These are phyloP conservation scores for Pascua sp. DNA, from an alignment of 1,284 basidiomycete species.

Conservation along the genomic window DNA sequence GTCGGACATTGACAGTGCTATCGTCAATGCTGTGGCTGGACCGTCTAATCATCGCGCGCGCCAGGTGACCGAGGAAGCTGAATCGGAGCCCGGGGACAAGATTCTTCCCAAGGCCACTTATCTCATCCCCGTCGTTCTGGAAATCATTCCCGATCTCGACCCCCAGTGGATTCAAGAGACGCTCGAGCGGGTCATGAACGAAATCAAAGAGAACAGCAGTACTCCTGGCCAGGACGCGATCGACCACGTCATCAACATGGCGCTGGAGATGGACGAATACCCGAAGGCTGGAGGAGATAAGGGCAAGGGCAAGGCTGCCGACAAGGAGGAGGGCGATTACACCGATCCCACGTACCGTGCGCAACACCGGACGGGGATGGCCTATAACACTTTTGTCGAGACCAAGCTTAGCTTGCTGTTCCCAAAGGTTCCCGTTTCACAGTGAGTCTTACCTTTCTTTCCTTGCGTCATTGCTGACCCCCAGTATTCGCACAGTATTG, in stretches of 20 bases:
- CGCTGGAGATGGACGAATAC: slow-evolving; percentile 34
- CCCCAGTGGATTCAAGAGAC: slow-evolving; percentile 21
- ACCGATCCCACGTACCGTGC: slow-evolving; percentile 20
- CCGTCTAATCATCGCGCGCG: slow-evolving; percentile 1
- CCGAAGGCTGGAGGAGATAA: slow-evolving; percentile 21
- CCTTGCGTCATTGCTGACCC: slow-evolving; percentile 1
- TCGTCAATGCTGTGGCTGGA: slow-evolving; percentile 1
- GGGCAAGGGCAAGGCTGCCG: slow-evolving; percentile 2
- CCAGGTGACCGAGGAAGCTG: not conserved
- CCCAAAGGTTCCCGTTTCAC: slow-evolving; percentile 11
- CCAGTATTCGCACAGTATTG: slow-evolving; percentile 26
- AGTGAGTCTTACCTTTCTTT: slow-evolving; percentile 28
- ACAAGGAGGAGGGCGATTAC: slow-evolving; percentile 17
- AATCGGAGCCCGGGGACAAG: not conserved
- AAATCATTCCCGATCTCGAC: slow-evolving; percentile 41
- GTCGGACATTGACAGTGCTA: too few relatives aligned
- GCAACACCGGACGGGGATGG: not conserved
- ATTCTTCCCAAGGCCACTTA: slow-evolving; percentile 16
- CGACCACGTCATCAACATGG: slow-evolving; percentile 23
- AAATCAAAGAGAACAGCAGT: slow-evolving; percentile 11
- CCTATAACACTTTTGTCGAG: not conserved
- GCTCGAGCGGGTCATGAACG: slow-evolving; percentile 3
- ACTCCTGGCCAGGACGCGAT: slow-evolving; percentile 14
- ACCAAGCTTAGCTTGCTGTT: slow-evolving; percentile 4
- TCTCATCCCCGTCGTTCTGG: slow-evolving; percentile 31